Conservation (phyloP, 176 grass and related monocot species). For the Aegilops speltoides region DNA sequence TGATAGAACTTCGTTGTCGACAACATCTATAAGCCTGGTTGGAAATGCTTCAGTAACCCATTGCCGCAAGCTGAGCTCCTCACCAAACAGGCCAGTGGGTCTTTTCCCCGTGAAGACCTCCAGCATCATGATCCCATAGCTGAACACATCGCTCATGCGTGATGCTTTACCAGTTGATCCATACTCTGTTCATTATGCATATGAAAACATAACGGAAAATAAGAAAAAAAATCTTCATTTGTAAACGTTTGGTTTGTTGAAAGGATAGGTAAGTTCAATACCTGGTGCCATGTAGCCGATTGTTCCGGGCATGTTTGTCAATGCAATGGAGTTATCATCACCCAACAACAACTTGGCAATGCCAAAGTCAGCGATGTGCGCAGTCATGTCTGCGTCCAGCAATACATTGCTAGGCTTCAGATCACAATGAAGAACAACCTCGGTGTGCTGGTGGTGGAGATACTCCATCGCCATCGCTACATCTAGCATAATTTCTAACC, state of each 20-base stretch:
- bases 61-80: conserved; percentile 42
- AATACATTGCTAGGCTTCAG: conserved; percentile 54
- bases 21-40: background rate
- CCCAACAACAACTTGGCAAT: conserved; percentile 45
- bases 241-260: background rate
- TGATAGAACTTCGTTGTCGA: background rate
- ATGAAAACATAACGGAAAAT: background rate
- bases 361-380: conserved; percentile 45
- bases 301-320: conserved; percentile 42
- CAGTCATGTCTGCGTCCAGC: conserved; percentile 44
- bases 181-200: conserved; percentile 32
- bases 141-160: conserved; percentile 48
- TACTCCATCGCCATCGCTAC: conserved; percentile 49
- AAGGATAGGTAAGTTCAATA: background rate
- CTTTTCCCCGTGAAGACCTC: conserved; percentile 56
- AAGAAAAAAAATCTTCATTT: background rate
- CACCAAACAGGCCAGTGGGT: conserved; percentile 44
- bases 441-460: conserved; percentile 36
- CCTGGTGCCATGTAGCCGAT: conserved; percentile 55
- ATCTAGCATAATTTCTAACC: conserved; percentile 39
- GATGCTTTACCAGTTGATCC: conserved; percentile 46
- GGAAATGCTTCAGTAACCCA: conserved; percentile 30
- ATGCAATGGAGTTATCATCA: conserved; percentile 19
- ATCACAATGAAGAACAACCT: conserved; percentile 51
- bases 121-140: conserved; percentile 57